Evolutionary conservation across 2,329 filamentous ascomycete genomes (phyloP), one percentile per base, ranked within the genome.

Genomic region (Botrytis aclada): DNA sequence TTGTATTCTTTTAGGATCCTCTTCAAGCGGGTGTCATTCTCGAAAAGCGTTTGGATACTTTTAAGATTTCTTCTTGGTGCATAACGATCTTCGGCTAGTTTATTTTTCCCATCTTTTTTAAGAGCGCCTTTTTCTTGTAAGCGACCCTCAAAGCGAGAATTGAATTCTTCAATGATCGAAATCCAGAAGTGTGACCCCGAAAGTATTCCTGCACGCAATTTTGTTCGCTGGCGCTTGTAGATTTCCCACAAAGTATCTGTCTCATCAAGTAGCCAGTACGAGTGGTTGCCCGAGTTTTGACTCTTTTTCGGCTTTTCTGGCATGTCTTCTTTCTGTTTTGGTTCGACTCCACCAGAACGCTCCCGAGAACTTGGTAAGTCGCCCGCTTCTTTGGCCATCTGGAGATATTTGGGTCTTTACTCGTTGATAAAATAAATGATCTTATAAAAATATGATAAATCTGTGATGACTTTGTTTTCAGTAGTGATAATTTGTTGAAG

Each of bases 201-300:
- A 6, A 12, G 10, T n/a, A 0, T n/a, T n/a, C 2, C 25, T 54
- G 1, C n/a, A 5, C 10, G 22, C 12, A 22, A 25, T 51, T 51
- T 10, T 12, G 4, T 51, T 25, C 2, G 6, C 4, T 6, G 5
- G 12, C 25, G 2, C 12, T n/a, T 0, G 25, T 7, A n/a, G 12
- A 6, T 16, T 16, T 54, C 25, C 12, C 12, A n/a, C 12, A 54
- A 10, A n/a, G 25, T 16, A 54, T n/a, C 12, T 54, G n/a, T n/a
- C 25, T 54, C 25, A 4, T 54, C 47, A 54, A 16, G 12, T n/a
- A 54, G 47, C 47, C 47, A n/a, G 4, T 6, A 4, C 4, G 10
- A 4, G 22, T 14, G 0, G 8, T 9, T 47, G 25, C 9, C 25
- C 25, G 25, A 25, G 10, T 1, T 6, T n/a, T 0, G 2, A 25